Base-by-base conservation (phyloP, 2,329 filamentous ascomycete species). In the Diplodia scrobiculata region DNA sequence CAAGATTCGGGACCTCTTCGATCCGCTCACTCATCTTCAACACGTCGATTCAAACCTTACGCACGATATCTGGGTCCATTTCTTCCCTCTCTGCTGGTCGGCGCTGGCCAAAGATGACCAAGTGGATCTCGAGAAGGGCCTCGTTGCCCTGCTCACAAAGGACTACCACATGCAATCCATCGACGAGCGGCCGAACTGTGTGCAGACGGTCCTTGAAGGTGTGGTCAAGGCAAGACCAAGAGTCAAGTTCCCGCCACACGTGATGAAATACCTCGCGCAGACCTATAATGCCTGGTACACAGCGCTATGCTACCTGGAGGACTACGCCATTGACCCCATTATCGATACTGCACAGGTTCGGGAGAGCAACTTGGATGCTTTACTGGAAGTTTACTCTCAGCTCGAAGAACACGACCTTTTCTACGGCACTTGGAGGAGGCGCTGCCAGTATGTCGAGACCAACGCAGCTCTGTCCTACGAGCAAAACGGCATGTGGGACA, bases 401-500 rank as follows among this genome's bases (percentile, higher is more conserved):
- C 81, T 99, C 14, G 91, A 96, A 73, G 96, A 99, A 76, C 93
- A 98, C 60, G 95, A 99, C 75, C 83, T 99, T 55, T 99, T 98
- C 77, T 98, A 99, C 70, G 95, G 95, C 9, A 96, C 93, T 0
- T 99, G 95, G 95, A 88, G 95, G 67, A 88, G 95, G 66, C 89
- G 95, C 53, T 97, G 93, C 76, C 92, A 97, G 70, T 99, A 97
- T 74, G 90, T 99, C 5, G 96, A 99, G 81, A 98, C 93, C 9
- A 99, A 99, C 74, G 92, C 95, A 14, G 95, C 93, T 1, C 82
- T 99, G 7, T 99, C 95, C 0, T 99, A 97, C 72, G 96, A 99
- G 79, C 96, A 99, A 76, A 96, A 96, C 72, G 95, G 95, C 55
- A 96, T 98, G 86, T 99, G 95, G 96, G 95, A 99, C 73, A 98